Conservation (phyloP, 495 filamentous ascomycete species). For the Hypomontagnella monticulosa region DNA sequence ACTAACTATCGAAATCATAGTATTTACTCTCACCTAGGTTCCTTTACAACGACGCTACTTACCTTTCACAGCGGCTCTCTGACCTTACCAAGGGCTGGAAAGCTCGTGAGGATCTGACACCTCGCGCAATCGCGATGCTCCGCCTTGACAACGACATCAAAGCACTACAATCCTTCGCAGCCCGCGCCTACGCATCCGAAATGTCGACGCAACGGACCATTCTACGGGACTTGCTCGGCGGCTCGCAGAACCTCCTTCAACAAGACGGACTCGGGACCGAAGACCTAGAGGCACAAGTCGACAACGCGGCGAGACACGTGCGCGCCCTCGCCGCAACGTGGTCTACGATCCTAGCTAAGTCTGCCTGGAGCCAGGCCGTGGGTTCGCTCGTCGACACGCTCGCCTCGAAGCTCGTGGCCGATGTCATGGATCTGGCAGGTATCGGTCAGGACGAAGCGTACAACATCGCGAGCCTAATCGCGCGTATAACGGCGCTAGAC, state of each 20-base stretch:
- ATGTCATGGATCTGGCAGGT: slow-evolving; percentile 85
- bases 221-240: slow-evolving; percentile 84
- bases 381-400: slow-evolving; percentile 84
- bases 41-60: slow-evolving; percentile 90
- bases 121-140: slow-evolving; percentile 61
- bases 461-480: slow-evolving; percentile 75
- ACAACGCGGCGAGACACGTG: slow-evolving; percentile 72
- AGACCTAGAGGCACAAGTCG: slow-evolving; percentile 76
- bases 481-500: slow-evolving; percentile 73
- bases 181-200: slow-evolving; percentile 84
- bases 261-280: slow-evolving; percentile 53
- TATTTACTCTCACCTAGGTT: slow-evolving; percentile 59
- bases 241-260: slow-evolving; percentile 60
- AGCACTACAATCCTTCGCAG: slow-evolving; percentile 79
- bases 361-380: slow-evolving; percentile 83
- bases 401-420: slow-evolving; percentile 80
- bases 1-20: not conserved
- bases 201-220: slow-evolving; percentile 87
- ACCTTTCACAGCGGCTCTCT: slow-evolving; percentile 78
- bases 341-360: slow-evolving; percentile 81
- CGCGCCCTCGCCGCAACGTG: slow-evolving; percentile 75
- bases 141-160: slow-evolving; percentile 75
- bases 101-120: slow-evolving; percentile 52
- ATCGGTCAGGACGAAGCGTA: slow-evolving; percentile 90
- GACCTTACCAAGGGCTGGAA: slow-evolving; percentile 65